Evolutionary conservation across 257 asterid species (phyloP), one percentile per base, ranked within the genome.

Genomic region (Jacaranda mimosifolia): DNA sequence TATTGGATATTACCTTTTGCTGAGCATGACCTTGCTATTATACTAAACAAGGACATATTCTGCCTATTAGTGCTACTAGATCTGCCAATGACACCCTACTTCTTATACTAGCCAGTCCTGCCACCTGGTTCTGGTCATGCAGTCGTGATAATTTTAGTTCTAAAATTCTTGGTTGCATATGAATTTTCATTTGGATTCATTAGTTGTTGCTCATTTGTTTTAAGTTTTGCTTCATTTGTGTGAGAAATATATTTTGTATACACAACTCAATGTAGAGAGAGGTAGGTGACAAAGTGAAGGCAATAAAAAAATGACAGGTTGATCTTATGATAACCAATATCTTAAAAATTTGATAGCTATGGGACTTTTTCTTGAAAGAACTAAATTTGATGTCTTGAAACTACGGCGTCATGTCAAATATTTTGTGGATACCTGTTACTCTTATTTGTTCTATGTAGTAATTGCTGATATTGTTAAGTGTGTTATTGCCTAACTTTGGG

Each of bases 391-490:
- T 14, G 26, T 10, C 14, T 68, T 51, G 46, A 68, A 49, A 18
- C 32, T 66, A 66, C 17, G 8, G 55, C 12, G 9, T 15, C 72
- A 68, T 68, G 62, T 21, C 45, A 48, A 46, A 49, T 68, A 48
- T 26, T 68, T 39, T 35, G 14, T 46, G 14, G n/a, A 74, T 40
- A 17, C 51, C 19, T 46, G 40, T 74, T 74, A 62, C 49, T n/a
- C 6, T 12, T 35, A n/a, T 38, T 13, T 62, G 38, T 62, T 74
- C 57, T 17, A 13, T 38, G 45, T 9, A 4, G 52, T 48, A 46
- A 46, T 48, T 63, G 8, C 39, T 43, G 26, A 1, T 45, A 21
- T 26, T 56, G 14, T 4, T 60, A 45, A 14, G 51, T 55, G 68
- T 21, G 12, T 11, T 66, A 40, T 40, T 15, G 46, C 60, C 53